Percentiles rank a stretch among this genome's conserved stretches.
Conservation (phyloP, 2,329 filamentous ascomycete species). For the Sphaerulina musiva region DNA sequence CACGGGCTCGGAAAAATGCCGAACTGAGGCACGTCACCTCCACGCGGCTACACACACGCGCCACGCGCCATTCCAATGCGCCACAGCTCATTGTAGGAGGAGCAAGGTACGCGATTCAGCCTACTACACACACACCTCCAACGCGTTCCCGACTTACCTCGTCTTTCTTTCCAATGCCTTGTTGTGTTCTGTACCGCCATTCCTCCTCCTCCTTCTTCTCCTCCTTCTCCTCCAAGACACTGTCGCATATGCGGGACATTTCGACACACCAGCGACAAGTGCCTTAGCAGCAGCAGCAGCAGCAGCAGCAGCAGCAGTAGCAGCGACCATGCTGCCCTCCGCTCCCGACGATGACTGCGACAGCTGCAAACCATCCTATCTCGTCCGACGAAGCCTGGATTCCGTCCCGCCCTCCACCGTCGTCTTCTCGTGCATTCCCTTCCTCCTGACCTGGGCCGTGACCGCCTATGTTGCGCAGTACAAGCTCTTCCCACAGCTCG, state of each 20-base stretch:
- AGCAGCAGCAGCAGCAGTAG: neutral
- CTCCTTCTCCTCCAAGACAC: neutral
- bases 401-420: conserved; percentile 45
- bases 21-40: neutral
- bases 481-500: conserved; percentile 65
- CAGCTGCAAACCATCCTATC: conserved; percentile 52
- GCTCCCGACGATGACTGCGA: conserved; percentile 46
- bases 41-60: neutral
- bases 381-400: conserved; percentile 37
- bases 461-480: conserved; percentile 58
- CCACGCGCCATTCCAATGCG: neutral
- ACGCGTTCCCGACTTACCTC: neutral
- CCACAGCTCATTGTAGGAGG: neutral
- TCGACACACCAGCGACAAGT: neutral
- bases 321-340: conserved; percentile 30
- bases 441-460: conserved; percentile 61
- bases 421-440: conserved; percentile 59
- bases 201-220: no score
- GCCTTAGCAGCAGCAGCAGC: conserved; percentile 4
- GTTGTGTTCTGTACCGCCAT: no score
- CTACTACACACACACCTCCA: no score
- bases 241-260: neutral
- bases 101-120: neutral
- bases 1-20: no score
- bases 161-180: neutral